phyloP scores from a whole-genome alignment of 2,329 filamentous ascomycete species.

The Pseudogymnoascus sp. region DNA sequence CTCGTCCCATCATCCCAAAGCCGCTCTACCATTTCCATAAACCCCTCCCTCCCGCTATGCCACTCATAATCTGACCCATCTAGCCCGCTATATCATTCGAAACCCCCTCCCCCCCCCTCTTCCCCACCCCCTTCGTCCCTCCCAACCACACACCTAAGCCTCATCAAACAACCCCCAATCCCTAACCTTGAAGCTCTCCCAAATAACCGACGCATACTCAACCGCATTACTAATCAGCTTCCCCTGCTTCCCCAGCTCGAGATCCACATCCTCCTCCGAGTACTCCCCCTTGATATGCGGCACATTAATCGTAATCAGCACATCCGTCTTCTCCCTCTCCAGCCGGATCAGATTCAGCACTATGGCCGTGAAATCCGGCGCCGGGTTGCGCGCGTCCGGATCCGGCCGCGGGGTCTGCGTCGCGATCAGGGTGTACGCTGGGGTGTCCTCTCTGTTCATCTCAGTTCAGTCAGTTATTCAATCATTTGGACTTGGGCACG shows the following conservation, averaged over 20 bases:
- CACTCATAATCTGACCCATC: no score
- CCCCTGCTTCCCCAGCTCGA: constrained; percentile 55
- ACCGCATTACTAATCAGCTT: constrained; percentile 59
- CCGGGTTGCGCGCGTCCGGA: constrained; percentile 27
- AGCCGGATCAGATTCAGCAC: constrained; percentile 71
- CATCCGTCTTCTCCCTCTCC: constrained; percentile 65
- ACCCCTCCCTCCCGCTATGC: neutral
- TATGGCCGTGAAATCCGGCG: constrained; percentile 58
- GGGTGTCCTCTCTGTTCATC: constrained; percentile 37
- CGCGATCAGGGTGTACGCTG: constrained; percentile 62
- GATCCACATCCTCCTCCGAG: constrained; percentile 61
- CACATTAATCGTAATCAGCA: constrained; percentile 81
- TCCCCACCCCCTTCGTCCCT: no score
- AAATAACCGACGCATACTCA: constrained; percentile 59
- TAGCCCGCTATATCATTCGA: neutral
- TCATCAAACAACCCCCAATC: constrained; percentile 63
- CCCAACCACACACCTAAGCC: constrained; percentile 19
- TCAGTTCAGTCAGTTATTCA: neutral
- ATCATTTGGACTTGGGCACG: constrained; percentile 8
- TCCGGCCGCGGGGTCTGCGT: constrained; percentile 43
- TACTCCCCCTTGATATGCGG: constrained; percentile 73
- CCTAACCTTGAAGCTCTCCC: constrained; percentile 66
- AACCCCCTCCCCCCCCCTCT: neutral
- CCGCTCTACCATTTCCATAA: neutral
- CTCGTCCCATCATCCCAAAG: neutral